A percentile compares a stretch with the other conserved stretches of the same genome.
Conservation (phyloP, 2,329 filamentous ascomycete genomes). For the Knufia petricola region DNA sequence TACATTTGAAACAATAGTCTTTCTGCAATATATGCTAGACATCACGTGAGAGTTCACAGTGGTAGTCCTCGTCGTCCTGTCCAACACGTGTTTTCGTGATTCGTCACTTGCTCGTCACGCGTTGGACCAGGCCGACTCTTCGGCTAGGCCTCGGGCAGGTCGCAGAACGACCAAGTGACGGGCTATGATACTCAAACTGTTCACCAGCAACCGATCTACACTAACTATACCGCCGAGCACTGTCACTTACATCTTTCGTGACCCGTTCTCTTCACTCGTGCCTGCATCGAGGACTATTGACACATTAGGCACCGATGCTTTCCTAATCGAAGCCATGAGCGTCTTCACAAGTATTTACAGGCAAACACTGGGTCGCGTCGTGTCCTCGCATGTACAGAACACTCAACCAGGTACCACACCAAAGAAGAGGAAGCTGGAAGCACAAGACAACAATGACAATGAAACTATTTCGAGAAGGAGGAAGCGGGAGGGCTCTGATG, state of each 20-base stretch:
- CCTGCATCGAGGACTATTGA: not conserved
- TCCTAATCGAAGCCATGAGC: not conserved
- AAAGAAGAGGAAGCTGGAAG: slow-evolving; percentile 4
- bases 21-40: too few species aligned
- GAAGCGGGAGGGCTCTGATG: slow-evolving; percentile 3
- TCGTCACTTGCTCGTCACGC: not conserved
- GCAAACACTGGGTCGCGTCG: not conserved
- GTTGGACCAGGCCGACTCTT: not conserved
- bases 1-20: too few species aligned
- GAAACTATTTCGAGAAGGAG: not conserved
- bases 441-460: not conserved
- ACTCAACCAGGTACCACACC: not conserved
- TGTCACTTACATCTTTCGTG: too few species aligned
- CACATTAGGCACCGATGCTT: not conserved
- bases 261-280: not conserved
- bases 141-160: not conserved
- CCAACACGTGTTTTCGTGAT: slow-evolving; percentile 4
- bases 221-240: not conserved
- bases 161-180: not conserved
- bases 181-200: too few species aligned
- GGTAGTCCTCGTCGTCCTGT: too few species aligned
- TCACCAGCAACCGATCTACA: not conserved
- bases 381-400: not conserved
- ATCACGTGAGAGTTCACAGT: too few species aligned
- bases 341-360: slow-evolving; percentile 5